Evolutionary conservation across 129 eudicot genomes (phyloP).

Genomic region (Flaveria robusta): DNA sequence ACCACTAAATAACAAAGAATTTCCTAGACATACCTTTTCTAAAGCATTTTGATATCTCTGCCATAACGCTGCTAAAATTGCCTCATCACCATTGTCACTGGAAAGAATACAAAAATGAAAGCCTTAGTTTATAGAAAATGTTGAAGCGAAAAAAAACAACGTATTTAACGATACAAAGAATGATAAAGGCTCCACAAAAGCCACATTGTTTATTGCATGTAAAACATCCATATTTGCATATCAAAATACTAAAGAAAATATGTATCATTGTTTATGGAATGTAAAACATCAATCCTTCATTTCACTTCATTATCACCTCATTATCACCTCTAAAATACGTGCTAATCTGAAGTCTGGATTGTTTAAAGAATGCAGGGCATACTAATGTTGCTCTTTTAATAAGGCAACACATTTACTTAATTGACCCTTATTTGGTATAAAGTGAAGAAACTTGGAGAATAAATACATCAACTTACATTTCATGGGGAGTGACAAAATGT

Average conservation of each 20-base stretch:
- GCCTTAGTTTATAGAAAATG: not conserved
- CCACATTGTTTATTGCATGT: slow-evolving; percentile 1
- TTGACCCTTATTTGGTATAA: slow-evolving; percentile 5
- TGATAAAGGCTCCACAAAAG: slow-evolving; percentile 12
- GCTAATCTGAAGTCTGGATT: not conserved
- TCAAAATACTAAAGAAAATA: not conserved
- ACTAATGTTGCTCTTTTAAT: not conserved
- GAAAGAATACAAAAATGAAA: slow-evolving; percentile 26
- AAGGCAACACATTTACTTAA: not conserved
- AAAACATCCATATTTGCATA: slow-evolving; percentile 8
- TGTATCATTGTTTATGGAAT: not conserved
- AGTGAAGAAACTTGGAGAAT: not conserved
- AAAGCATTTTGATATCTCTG: slow-evolving; percentile 56
- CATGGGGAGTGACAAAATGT: slow-evolving; percentile 1
- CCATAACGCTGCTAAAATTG: slow-evolving; percentile 66
- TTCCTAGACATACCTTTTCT: slow-evolving; percentile 63
- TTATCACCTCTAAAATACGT: not conserved
- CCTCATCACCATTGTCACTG: slow-evolving; percentile 96
- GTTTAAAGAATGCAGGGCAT: not conserved
- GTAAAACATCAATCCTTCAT: slow-evolving; percentile 7
- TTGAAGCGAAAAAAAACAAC: not conserved
- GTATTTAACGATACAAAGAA: slow-evolving; percentile 11
- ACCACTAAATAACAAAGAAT: slow-evolving; percentile 20
- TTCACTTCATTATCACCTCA: slow-evolving; percentile 3
- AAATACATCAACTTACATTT: not conserved